Conservation (phyloP, 495 filamentous ascomycete genomes). For the Podospora pseudocomata region DNA sequence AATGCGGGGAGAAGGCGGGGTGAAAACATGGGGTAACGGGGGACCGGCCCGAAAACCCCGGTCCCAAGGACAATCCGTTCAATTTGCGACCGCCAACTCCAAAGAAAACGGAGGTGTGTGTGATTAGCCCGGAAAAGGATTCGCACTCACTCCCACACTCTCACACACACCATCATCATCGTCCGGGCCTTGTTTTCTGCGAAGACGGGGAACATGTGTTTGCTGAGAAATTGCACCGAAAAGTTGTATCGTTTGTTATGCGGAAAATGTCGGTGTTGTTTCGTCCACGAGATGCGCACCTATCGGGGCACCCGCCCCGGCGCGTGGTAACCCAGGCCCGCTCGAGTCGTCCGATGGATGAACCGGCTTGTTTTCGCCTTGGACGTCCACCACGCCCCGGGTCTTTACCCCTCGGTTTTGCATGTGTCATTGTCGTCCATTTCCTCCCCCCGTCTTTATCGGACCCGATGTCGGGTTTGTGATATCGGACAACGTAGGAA, state of each 20-base stretch:
- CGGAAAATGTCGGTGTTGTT: neutral
- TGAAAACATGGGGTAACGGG: neutral
- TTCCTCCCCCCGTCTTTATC: neutral
- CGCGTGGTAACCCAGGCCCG: neutral
- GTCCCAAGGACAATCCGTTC: constrained; percentile 11
- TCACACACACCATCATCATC: neutral
- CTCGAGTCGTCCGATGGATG: neutral
- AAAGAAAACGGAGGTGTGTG: constrained; percentile 6
- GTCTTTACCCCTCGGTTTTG: neutral
- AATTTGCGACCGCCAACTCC: neutral
- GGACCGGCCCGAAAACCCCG: constrained; percentile 7
- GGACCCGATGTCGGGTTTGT: neutral
- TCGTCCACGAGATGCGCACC: neutral
- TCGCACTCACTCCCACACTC: neutral
- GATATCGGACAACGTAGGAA: neutral
- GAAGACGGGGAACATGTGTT: neutral
- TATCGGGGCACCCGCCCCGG: neutral
- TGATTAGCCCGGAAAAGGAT: neutral
- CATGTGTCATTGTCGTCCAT: neutral
- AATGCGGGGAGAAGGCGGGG: constrained; percentile 12
- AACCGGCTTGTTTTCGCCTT: neutral
- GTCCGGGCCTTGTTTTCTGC: neutral
- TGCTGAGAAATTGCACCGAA: neutral
- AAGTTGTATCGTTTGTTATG: neutral
- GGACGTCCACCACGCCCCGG: neutral